Percentiles rank a stretch among this genome's conserved stretches.
Conservation (phyloP, 2,329 filamentous ascomycete genomes). For the Chaetomiaceae sp. region DNA sequence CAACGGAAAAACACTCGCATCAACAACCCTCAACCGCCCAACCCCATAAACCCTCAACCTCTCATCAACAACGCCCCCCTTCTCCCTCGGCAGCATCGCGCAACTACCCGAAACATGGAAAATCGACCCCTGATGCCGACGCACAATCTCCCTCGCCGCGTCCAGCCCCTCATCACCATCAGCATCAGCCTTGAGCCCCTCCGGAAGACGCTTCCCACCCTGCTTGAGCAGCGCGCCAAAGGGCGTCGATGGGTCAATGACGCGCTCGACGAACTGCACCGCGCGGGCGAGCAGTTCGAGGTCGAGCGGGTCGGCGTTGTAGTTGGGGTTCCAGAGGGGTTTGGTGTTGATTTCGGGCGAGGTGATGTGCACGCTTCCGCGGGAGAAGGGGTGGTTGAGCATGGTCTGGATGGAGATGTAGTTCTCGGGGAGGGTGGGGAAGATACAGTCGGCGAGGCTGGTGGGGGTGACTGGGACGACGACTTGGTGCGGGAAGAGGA, state of each 20-base stretch:
- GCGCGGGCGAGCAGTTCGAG: conserved; percentile 45
- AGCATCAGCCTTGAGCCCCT: conserved; percentile 28
- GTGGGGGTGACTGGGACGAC: conserved; percentile 29
- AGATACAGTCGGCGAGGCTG: conserved; percentile 32
- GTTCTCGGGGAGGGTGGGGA: conserved; percentile 32
- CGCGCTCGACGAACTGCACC: conserved; percentile 36
- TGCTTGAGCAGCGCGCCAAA: conserved; percentile 38
- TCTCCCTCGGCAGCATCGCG: conserved; percentile 20
- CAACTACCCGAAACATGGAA: conserved; percentile 44
- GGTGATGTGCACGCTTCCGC: conserved; percentile 54
- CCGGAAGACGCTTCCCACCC: conserved; percentile 29
- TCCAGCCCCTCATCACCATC: conserved; percentile 29
- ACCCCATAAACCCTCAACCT: conserved; percentile 18
- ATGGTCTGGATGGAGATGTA: conserved; percentile 52
- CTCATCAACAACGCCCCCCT: conserved; percentile 20
- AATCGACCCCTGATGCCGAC: conserved; percentile 29
- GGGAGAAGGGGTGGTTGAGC: conserved; percentile 57
- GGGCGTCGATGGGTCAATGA: conserved; percentile 32
- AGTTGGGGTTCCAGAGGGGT: conserved; percentile 41
- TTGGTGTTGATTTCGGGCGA: neutral
- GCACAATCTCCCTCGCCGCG: conserved; percentile 26
- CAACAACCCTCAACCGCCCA: conserved; percentile 18
- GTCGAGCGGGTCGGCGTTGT: conserved; percentile 50
- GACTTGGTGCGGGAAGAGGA: conserved; percentile 1
- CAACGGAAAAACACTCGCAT: conserved; percentile 21